Evolutionary conservation across 768 basidiomycete genomes (phyloP), one percentile per base, ranked within the genome.

Genomic region (Collybiopsis confluens): DNA sequence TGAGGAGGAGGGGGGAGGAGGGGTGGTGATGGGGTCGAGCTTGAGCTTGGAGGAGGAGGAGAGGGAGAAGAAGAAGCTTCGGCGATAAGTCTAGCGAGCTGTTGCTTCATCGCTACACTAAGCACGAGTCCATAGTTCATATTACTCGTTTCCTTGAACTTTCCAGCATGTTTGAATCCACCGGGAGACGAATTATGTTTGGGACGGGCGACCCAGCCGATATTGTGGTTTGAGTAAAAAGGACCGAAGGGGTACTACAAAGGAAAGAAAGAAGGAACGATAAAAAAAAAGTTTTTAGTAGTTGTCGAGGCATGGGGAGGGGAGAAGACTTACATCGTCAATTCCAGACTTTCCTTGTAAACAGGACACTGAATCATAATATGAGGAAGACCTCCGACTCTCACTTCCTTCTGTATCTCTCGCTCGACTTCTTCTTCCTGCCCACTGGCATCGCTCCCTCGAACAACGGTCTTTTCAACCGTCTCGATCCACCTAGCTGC

Each of bases 91-190:
- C 72, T 72, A 0, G 69, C 72, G 48, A 83, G 78, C 70, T 73
- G 76, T 59, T 64, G 76, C 68, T 78, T 78, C 30, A 33, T 68
- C 60, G 84, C 84, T 45, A 92, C 72, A 2, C 85, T 86, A 13
- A 92, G 71, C 10, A 74, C 73, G 4, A 84, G 72, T 2, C 83
- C 88, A 61, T 84, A 90, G 70, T 92, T 92, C 87, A 92, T 89
- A 67, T 88, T 90, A 54, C 71, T 73, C 48, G 88, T 88, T 68
- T 93, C 92, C 75, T 92, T 92, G 79, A 93, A 93, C 51, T 89
- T 85, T 8, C 90, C 91, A 5, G 90, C 89, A 66, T 93, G 90
- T 74, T 93, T 91, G 77, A 95, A 96, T 0, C 91, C 88, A 58
- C 88, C 92, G 20, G 84, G 86, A 64, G 65, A 81, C 64, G 73